Conservation (phyloP, 2,329 filamentous ascomycete genomes). For the Paramyrothecium roridum region DNA sequence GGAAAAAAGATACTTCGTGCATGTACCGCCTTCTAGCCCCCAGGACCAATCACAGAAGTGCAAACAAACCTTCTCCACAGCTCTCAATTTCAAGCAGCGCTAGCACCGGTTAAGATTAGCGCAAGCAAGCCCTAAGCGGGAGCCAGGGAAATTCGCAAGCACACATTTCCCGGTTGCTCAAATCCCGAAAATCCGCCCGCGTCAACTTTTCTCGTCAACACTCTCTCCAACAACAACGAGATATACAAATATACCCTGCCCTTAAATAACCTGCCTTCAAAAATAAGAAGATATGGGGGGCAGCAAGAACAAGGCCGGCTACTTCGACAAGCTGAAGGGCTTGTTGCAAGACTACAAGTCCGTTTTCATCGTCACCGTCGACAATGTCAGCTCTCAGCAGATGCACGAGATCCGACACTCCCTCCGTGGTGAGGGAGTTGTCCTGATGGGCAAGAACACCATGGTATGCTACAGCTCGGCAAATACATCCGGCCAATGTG, state of each 20-base stretch:
- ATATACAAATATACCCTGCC: slow-evolving; percentile 48
- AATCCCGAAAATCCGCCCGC: slow-evolving; percentile 18
- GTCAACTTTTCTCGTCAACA: background rate
- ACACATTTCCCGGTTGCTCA: slow-evolving; percentile 24
- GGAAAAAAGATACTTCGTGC: slow-evolving; percentile 24
- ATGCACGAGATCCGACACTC: slow-evolving; percentile 99
- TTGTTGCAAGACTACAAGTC: slow-evolving; percentile 95
- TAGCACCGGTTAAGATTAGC: slow-evolving; percentile 20
- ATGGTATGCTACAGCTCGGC: too few relatives aligned
- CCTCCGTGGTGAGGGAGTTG: slow-evolving; percentile 87
- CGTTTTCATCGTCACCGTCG: slow-evolving; percentile 94
- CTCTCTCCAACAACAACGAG: slow-evolving; percentile 18
- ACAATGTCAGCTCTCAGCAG: slow-evolving; percentile 99
- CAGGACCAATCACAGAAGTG: too few relatives aligned
- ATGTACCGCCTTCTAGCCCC: too few relatives aligned
- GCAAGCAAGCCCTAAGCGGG: slow-evolving; percentile 32
- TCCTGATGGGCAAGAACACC: slow-evolving; percentile 99
- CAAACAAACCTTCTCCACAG: slow-evolving; percentile 4
- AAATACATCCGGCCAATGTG: too few relatives aligned
- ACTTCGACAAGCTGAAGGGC: slow-evolving; percentile 99
- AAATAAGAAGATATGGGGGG: slow-evolving; percentile 97
- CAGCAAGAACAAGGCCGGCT: slow-evolving; percentile 91
- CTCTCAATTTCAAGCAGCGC: background rate
- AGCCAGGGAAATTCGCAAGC: slow-evolving; percentile 11
- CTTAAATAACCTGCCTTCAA: slow-evolving; percentile 99